Percentiles rank a stretch among this genome's conserved stretches.
phyloP scores from a whole-genome alignment of 305 asterid species.

The Fraxinus latifolia region DNA sequence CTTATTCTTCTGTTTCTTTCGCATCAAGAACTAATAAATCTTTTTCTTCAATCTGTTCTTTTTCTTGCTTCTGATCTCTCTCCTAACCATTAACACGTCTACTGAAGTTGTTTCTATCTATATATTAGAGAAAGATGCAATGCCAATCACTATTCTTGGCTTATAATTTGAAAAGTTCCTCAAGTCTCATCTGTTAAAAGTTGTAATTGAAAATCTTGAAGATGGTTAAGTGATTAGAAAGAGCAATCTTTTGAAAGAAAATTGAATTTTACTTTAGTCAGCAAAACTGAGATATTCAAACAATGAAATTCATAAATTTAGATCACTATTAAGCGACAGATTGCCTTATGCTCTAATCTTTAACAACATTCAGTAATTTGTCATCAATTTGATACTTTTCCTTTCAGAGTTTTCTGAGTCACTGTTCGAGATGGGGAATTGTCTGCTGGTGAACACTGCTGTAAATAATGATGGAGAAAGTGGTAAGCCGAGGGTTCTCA shows the following conservation, averaged over 20 bases:
- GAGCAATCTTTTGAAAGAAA: not conserved
- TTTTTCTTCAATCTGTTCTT: not conserved
- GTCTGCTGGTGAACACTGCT: slow-evolving; percentile 44
- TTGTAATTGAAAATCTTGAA: not conserved
- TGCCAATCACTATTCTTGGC: not conserved
- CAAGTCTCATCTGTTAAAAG: not conserved
- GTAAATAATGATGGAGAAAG: slow-evolving; percentile 36
- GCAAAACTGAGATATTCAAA: not conserved
- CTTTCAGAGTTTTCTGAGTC: slow-evolving; percentile 50
- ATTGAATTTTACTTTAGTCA: not conserved
- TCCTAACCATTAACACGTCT: not conserved
- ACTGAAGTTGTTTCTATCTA: not conserved
- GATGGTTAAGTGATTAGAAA: not conserved
- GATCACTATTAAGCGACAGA: not conserved
- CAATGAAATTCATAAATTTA: not conserved
- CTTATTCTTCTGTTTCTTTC: not conserved
- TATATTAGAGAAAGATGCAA: not conserved
- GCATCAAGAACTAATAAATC: not conserved
- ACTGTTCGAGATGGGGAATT: slow-evolving; percentile 48
- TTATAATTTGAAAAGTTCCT: not conserved
- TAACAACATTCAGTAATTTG: not conserved
- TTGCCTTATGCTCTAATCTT: not conserved
- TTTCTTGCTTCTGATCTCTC: not conserved
- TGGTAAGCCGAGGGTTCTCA: slow-evolving; percentile 26
- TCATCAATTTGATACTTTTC: not conserved